Conservation (phyloP, 106 monocot genomes). For the Acorus gramineus region DNA sequence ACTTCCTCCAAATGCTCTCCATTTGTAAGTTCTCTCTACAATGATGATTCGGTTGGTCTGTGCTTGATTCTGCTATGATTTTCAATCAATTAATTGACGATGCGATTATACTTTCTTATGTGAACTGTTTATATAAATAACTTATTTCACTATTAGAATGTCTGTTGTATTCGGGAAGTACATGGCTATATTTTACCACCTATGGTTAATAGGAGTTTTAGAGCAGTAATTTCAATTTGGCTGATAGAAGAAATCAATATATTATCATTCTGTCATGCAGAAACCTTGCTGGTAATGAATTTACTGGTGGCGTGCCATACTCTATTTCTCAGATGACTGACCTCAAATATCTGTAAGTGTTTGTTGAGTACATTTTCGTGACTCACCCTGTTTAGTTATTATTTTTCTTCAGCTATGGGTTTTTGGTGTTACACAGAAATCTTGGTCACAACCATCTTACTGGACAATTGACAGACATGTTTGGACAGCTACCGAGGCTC, state of each 20-base stretch:
- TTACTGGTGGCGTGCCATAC: slow-evolving; percentile 85
- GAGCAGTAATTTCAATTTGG: no score
- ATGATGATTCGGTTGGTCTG: background rate
- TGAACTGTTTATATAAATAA: no score
- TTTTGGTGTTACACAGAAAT: slow-evolving; percentile 40
- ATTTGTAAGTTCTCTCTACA: slow-evolving; percentile 45
- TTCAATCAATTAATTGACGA: no score
- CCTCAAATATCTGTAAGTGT: slow-evolving; percentile 69
- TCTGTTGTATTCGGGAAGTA: no score
- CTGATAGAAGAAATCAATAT: no score
- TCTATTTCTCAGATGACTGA: slow-evolving; percentile 92
- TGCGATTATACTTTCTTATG: no score
- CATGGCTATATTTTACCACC: no score
- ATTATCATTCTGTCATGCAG: slow-evolving; percentile 21
- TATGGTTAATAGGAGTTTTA: no score
- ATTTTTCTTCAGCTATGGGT: background rate
- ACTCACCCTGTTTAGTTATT: background rate
- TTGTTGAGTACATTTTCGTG: slow-evolving; percentile 5
- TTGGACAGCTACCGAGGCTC: slow-evolving; percentile 68
- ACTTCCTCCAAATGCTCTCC: slow-evolving; percentile 76
- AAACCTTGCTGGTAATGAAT: slow-evolving; percentile 71
- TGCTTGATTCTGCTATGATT: no score
- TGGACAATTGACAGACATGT: slow-evolving; percentile 90
- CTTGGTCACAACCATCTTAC: slow-evolving; percentile 76
- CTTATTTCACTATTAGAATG: no score